A percentile compares a stretch with the other conserved stretches of the same genome.
phyloP scores from a whole-genome alignment of 257 asterid genomes.

The Solanum raphanifolium region DNA sequence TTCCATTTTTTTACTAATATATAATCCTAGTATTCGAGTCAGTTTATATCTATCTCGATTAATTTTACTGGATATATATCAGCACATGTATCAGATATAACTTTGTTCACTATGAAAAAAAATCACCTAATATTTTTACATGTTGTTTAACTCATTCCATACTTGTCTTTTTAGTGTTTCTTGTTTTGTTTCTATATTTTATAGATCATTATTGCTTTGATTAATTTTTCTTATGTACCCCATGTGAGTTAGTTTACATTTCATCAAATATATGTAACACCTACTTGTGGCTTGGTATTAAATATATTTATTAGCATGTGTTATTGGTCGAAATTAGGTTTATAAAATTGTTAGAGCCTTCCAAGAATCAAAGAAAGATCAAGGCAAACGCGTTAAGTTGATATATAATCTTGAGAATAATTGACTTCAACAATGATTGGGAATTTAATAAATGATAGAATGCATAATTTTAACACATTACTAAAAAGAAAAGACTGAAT shows the following conservation, averaged over 20 bases:
- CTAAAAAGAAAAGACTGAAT: background rate
- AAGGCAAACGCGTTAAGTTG: background rate
- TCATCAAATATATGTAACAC: background rate
- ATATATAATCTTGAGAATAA: background rate
- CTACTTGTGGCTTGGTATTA: background rate
- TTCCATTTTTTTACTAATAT: background rate
- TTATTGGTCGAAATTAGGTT: background rate
- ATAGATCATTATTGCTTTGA: background rate
- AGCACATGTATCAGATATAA: background rate
- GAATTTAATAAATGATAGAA: background rate
- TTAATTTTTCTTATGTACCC: background rate
- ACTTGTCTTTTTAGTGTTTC: background rate
- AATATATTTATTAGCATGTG: background rate
- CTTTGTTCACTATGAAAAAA: background rate
- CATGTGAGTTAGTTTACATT: background rate
- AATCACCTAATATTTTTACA: background rate
- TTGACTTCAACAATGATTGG: background rate
- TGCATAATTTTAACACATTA: background rate
- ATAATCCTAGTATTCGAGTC: background rate
- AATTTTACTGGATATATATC: background rate
- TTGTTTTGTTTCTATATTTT: background rate
- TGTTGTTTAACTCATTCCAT: background rate
- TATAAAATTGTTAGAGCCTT: background rate
- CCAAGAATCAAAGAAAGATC: background rate
- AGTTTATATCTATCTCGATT: background rate